These are phyloP conservation scores for Leptomonas seymouri DNA, from an alignment of 208 protist genomes.

Conservation along the genomic window DNA sequence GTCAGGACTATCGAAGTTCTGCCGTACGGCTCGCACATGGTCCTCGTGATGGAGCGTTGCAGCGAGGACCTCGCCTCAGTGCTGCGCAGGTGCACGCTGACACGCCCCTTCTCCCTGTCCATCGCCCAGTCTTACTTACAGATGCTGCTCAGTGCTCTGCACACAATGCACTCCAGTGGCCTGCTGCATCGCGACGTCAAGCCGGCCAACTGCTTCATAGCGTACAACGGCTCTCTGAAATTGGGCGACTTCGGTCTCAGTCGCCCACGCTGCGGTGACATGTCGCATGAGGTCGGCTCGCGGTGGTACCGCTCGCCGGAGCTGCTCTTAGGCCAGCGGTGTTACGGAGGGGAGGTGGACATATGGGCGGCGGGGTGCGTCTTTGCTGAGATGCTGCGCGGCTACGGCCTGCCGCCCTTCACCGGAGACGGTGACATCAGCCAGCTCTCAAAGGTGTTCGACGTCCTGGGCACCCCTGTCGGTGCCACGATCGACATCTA, in stretches of 20 bases:
- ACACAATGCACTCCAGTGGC: constrained; percentile 56
- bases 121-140: constrained; percentile 38
- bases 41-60: constrained; percentile 84
- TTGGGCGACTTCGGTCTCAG: constrained; percentile 95
- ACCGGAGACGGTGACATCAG: constrained; percentile 81
- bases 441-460: constrained; percentile 90
- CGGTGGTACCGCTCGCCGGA: constrained; percentile 99
- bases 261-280: constrained; percentile 88
- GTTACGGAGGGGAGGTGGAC: constrained; percentile 95
- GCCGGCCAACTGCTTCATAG: constrained; percentile 87
- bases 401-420: constrained; percentile 92
- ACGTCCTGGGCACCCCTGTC: constrained; percentile 97
- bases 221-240: constrained; percentile 77
- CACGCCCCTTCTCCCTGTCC: constrained; percentile 30
- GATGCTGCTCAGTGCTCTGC: constrained; percentile 72
- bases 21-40: constrained; percentile 56
- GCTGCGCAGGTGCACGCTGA: constrained; percentile 36
- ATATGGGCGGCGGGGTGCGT: constrained; percentile 97
- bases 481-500: constrained; percentile 88
- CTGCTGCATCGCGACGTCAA: constrained; percentile 92
- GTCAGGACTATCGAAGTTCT: constrained; percentile 73
- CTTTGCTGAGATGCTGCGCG: constrained; percentile 97
- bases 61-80: constrained; percentile 52
- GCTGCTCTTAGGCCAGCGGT: constrained; percentile 95
- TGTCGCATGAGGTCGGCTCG: constrained; percentile 95